A percentile compares a stretch with the other conserved stretches of the same genome.
phyloP scores from a whole-genome alignment of 768 basidiomycete species.

The Calocera cornea region DNA sequence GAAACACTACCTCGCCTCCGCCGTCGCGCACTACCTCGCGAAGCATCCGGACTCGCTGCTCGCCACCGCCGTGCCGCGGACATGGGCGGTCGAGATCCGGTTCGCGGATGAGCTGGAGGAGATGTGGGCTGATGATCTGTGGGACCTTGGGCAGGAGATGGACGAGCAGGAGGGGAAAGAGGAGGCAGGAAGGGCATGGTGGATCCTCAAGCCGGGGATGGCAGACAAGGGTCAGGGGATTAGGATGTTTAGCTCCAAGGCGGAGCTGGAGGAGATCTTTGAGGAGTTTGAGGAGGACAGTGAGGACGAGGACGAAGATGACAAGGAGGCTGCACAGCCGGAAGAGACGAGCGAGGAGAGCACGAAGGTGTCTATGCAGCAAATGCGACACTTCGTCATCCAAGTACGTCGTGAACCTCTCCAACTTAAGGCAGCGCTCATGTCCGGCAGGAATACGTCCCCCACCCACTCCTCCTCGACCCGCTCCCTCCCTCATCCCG shows the following conservation, averaged over 20 bases:
- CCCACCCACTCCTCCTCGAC: constrained; percentile 63
- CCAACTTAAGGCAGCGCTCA: neutral
- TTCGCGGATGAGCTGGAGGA: constrained; percentile 93
- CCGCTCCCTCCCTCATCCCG: constrained; percentile 26
- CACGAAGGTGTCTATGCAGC: constrained; percentile 58
- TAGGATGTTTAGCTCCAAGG: constrained; percentile 69
- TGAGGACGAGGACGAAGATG: constrained; percentile 38
- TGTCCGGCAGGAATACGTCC: constrained; percentile 62
- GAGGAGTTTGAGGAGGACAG: constrained; percentile 57
- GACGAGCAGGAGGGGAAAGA: constrained; percentile 27
- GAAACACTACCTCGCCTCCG: constrained; percentile 78
- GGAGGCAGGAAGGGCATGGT: constrained; percentile 42
- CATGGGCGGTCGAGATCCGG: constrained; percentile 74
- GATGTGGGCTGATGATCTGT: constrained; percentile 83
- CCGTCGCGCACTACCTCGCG: constrained; percentile 52
- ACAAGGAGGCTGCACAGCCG: constrained; percentile 17
- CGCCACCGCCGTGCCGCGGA: constrained; percentile 44
- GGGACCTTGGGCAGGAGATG: constrained; percentile 60
- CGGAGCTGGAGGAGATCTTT: constrained; percentile 58
- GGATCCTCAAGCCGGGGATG: constrained; percentile 96
- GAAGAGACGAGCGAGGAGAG: constrained; percentile 18
- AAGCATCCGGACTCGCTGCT: constrained; percentile 56
- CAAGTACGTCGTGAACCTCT: constrained; percentile 43
- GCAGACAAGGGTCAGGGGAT: constrained; percentile 94
- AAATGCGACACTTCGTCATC: constrained; percentile 88